Evolutionary conservation across 371 early-diverging fungal species (phyloP).

Genomic region (Dichotomocladium elegans): DNA sequence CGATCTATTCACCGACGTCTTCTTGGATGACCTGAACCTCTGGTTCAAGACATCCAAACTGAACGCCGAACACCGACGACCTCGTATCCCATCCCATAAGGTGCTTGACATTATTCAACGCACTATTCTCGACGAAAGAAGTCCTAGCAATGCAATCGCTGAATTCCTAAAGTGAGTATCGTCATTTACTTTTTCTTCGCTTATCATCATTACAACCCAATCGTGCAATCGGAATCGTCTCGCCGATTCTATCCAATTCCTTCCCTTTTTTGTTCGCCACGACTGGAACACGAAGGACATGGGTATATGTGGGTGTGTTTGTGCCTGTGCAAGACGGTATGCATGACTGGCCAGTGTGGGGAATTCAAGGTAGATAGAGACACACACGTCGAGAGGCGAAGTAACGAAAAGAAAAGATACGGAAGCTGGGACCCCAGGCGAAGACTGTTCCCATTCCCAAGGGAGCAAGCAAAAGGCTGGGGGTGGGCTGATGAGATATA

Average conservation of each 20-base stretch:
- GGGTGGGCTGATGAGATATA: too few relatives aligned
- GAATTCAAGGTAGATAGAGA: too few relatives aligned
- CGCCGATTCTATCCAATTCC: neutral
- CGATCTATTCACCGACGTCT: slow-evolving; percentile 67
- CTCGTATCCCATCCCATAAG: slow-evolving; percentile 28
- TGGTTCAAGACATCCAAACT: slow-evolving; percentile 71
- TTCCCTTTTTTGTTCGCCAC: neutral
- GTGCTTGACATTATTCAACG: slow-evolving; percentile 54
- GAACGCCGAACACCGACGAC: slow-evolving; percentile 33
- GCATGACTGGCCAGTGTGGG: neutral
- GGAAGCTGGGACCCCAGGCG: too few relatives aligned
- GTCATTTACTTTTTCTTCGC: neutral
- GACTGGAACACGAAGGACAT: too few relatives aligned
- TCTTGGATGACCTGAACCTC: slow-evolving; percentile 59
- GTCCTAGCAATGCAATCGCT: slow-evolving; percentile 37
- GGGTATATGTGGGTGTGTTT: too few relatives aligned
- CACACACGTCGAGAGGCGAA: too few relatives aligned
- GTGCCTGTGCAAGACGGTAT: neutral
- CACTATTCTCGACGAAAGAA: slow-evolving; percentile 36
- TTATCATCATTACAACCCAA: neutral
- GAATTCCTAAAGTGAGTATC: slow-evolving; percentile 19
- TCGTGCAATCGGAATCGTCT: neutral
- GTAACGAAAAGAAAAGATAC: too few relatives aligned
- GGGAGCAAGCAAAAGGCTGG: too few relatives aligned
- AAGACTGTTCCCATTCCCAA: too few relatives aligned